Conservation (phyloP, 2,329 filamentous ascomycete genomes). For the Pseudohalonectria lignicola region DNA sequence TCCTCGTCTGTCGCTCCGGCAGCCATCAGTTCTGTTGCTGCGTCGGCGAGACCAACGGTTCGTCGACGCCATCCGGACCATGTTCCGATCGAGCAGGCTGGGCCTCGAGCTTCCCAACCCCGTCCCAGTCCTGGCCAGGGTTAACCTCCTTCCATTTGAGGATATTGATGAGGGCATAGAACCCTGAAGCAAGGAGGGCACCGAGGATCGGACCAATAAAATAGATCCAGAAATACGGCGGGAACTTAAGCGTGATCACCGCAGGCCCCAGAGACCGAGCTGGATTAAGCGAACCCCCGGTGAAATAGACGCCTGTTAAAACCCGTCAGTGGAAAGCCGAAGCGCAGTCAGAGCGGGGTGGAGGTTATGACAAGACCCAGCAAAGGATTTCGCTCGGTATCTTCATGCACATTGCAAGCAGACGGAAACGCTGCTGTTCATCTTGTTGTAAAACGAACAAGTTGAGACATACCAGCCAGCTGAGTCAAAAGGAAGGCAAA, state of each 20-base stretch:
- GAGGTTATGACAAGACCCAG: too few relatives aligned
- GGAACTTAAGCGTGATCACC: slow-evolving; percentile 2
- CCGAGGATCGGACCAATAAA: slow-evolving; percentile 43
- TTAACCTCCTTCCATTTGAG: slow-evolving; percentile 41
- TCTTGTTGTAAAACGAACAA: too few relatives aligned
- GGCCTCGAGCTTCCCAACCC: neutral
- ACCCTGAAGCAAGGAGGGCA: slow-evolving; percentile 31
- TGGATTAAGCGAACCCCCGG: slow-evolving; percentile 6
- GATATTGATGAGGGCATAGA: slow-evolving; percentile 38
- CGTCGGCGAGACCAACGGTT: neutral
- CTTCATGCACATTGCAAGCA: too few relatives aligned
- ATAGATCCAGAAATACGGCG: slow-evolving; percentile 35
- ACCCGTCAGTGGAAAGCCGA: too few relatives aligned
- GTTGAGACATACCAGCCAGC: slow-evolving; percentile 19
- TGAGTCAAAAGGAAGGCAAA: slow-evolving; percentile 54
- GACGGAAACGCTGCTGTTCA: too few relatives aligned
- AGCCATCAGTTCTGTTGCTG: neutral
- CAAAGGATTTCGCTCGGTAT: too few relatives aligned
- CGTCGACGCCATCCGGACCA: neutral
- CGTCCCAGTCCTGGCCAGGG: slow-evolving; percentile 30
- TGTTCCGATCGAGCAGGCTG: neutral
- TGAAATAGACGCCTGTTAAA: slow-evolving; percentile 4
- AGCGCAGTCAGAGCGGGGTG: too few relatives aligned
- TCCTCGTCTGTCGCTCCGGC: too few relatives aligned
- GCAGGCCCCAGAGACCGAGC: slow-evolving; percentile 3